Conservation (phyloP, 257 asterid species). For the Ilex aquifolium region DNA sequence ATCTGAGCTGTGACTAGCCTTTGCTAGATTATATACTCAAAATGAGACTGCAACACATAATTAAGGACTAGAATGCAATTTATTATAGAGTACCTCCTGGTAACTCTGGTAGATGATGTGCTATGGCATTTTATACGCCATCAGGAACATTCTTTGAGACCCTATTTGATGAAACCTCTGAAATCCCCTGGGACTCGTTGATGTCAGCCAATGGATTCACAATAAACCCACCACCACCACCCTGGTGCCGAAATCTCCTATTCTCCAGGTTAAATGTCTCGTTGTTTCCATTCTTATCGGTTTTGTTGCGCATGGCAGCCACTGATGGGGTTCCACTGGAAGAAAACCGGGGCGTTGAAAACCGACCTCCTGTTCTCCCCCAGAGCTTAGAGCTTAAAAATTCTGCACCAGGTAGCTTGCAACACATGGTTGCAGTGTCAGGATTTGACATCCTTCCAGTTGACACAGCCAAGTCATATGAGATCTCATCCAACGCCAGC, state of each 20-base stretch:
- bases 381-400: conserved; percentile 78
- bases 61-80: too few relatives aligned
- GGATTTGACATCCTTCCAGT: conserved; percentile 55
- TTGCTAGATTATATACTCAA: too few relatives aligned
- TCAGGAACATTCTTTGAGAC: conserved; percentile 21
- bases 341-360: conserved; percentile 30
- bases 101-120: background rate
- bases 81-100: background rate
- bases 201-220: conserved; percentile 70
- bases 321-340: conserved; percentile 33
- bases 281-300: conserved; percentile 19
- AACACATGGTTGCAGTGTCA: conserved; percentile 40
- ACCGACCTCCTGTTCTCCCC: conserved; percentile 48
- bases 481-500: conserved; percentile 81
- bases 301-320: conserved; percentile 13
- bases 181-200: conserved; percentile 35
- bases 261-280: conserved; percentile 30
- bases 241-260: conserved; percentile 33
- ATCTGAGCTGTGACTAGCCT: too few relatives aligned
- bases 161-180: conserved; percentile 41
- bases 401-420: conserved; percentile 68
- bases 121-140: conserved; percentile 21
- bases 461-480: conserved; percentile 77
- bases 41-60: too few relatives aligned
- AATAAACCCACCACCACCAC: conserved; percentile 43